Conservation (phyloP, 106 monocot genomes). For the Platanthera guangdongensis region DNA sequence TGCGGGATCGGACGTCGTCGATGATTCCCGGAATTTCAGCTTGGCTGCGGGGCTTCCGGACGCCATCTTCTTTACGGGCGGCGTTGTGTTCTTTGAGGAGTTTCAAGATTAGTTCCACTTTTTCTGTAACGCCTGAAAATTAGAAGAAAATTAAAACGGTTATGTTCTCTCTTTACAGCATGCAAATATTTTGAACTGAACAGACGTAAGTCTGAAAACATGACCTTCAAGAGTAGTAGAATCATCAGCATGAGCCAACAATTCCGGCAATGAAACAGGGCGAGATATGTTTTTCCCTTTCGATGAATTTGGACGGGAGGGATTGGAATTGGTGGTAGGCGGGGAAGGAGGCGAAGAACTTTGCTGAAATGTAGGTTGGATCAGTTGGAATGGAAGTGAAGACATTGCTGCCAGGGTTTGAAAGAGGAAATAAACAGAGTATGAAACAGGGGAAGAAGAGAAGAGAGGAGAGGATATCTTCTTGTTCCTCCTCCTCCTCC, state of each 20-base stretch:
- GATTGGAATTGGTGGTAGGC: not conserved
- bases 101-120: slow-evolving; percentile 34
- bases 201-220: no score
- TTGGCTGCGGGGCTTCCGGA: slow-evolving; percentile 13
- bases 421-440: not conserved
- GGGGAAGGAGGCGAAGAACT: not conserved
- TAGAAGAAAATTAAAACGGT: not conserved
- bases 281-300: slow-evolving; percentile 1
- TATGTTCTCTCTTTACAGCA: no score
- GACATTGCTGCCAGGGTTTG: not conserved
- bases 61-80: slow-evolving; percentile 10
- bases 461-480: not conserved
- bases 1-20: slow-evolving; percentile 37
- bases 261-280: not conserved
- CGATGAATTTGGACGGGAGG: not conserved
- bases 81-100: slow-evolving; percentile 37
- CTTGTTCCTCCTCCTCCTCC: not conserved
- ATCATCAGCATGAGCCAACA: not conserved
- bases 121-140: slow-evolving; percentile 23
- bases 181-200: no score
- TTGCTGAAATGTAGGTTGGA: not conserved
- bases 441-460: not conserved
- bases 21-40: slow-evolving; percentile 30
- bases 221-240: not conserved
- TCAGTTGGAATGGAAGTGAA: not conserved